These are phyloP conservation scores for Podospora comata DNA, from an alignment of 495 filamentous ascomycete species.

Conservation along the genomic window DNA sequence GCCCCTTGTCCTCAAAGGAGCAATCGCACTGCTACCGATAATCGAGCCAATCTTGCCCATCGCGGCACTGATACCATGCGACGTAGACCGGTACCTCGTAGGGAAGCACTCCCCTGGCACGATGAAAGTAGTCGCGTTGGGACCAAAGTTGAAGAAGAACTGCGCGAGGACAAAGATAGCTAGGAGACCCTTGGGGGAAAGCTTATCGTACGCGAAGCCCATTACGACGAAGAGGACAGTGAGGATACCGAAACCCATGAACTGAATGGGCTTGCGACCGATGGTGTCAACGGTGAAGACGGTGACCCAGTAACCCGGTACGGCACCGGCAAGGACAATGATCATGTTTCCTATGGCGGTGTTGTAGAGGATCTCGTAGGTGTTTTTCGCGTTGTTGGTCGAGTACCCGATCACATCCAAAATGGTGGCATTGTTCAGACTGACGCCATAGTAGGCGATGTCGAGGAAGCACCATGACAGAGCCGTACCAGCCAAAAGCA, in stretches of 20 bases:
- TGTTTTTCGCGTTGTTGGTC: slow-evolving; percentile 47
- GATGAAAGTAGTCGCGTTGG: slow-evolving; percentile 87
- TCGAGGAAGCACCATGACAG: slow-evolving; percentile 70
- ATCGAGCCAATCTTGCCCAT: slow-evolving; percentile 59
- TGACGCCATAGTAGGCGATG: slow-evolving; percentile 68
- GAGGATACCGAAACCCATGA: slow-evolving; percentile 69
- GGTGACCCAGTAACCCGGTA: slow-evolving; percentile 76
- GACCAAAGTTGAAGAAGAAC: slow-evolving; percentile 68
- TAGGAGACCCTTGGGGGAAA: slow-evolving; percentile 53
- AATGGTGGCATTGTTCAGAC: slow-evolving; percentile 70
- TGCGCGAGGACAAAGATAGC: slow-evolving; percentile 79
- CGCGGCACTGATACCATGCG: slow-evolving; percentile 80
- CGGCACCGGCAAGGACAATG: slow-evolving; percentile 68
- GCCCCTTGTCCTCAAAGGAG: slow-evolving; percentile 48
- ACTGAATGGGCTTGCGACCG: slow-evolving; percentile 78
- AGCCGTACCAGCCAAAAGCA: slow-evolving; percentile 68
- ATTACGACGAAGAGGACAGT: slow-evolving; percentile 70
- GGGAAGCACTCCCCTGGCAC: slow-evolving; percentile 89
- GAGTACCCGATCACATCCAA: slow-evolving; percentile 66
- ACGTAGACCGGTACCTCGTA: slow-evolving; percentile 78
- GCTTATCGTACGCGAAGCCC: slow-evolving; percentile 62
- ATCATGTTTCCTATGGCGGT: slow-evolving; percentile 72
- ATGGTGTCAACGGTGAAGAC: slow-evolving; percentile 66
- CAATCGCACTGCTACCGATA: slow-evolving; percentile 52
- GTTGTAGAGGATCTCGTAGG: slow-evolving; percentile 65